Percentiles rank a stretch among this genome's conserved stretches.
These are phyloP conservation scores for Salvia splendens DNA, from an alignment of 257 asterid species.

Conservation along the genomic window DNA sequence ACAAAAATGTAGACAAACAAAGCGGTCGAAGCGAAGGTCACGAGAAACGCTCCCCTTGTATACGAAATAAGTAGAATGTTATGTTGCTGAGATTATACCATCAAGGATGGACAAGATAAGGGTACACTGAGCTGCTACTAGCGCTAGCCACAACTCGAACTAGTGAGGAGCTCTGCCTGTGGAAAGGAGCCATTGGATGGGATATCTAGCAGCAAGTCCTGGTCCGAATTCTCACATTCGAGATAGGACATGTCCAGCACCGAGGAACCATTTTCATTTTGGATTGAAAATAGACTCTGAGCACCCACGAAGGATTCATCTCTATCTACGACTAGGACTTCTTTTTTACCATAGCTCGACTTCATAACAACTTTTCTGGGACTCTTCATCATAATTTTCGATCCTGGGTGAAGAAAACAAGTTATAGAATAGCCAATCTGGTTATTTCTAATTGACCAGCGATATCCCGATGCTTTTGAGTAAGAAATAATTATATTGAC, in stretches of 20 bases:
- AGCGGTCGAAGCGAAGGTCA: conserved; percentile 24
- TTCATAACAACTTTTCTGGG: conserved; percentile 51
- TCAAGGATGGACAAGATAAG: conserved; percentile 50
- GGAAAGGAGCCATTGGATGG: conserved; percentile 69
- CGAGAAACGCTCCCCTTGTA: not conserved
- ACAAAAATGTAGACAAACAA: conserved; percentile 29
- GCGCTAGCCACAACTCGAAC: conserved; percentile 61
- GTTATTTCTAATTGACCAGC: not conserved
- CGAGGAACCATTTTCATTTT: conserved; percentile 55
- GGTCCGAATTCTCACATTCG: conserved; percentile 40
- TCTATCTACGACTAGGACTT: conserved; percentile 31
- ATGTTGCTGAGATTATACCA: conserved; percentile 21
- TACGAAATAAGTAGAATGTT: conserved; percentile 8
- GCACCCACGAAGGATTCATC: conserved; percentile 51
- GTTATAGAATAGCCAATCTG: conserved; percentile 13
- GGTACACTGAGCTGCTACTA: conserved; percentile 64
- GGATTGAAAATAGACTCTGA: conserved; percentile 51
- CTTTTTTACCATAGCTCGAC: conserved; percentile 50
- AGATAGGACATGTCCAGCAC: conserved; percentile 48
- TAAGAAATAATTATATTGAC: too few species aligned
- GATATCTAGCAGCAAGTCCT: conserved; percentile 70
- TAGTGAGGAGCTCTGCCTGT: conserved; percentile 71
- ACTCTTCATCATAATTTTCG: conserved; percentile 58
- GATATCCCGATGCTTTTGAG: not conserved
- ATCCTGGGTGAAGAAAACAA: conserved; percentile 44